Conservation (phyloP, 345 rosid species). For the Lepidium sativum region DNA sequence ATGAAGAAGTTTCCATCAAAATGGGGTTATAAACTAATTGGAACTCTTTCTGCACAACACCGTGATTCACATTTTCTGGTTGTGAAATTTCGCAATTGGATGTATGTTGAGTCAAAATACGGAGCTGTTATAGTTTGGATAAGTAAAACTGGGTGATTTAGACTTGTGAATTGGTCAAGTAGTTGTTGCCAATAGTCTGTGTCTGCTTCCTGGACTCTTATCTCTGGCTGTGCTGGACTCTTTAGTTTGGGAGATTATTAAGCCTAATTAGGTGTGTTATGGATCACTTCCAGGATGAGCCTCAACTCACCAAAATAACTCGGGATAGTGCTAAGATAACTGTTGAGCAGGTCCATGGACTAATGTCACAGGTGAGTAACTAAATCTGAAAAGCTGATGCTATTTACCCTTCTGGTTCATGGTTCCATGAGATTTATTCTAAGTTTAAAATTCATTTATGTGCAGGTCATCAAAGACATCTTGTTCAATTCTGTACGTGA, state of each 20-base stretch:
- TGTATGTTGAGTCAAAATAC: not conserved
- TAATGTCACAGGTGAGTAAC: conserved; percentile 88
- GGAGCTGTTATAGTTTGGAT: not conserved
- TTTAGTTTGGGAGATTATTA: not conserved
- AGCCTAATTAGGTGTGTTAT: not conserved
- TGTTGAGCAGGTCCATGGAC: conserved; percentile 94
- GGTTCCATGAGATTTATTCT: not conserved
- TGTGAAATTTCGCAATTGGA: not conserved
- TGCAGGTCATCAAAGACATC: conserved; percentile 88
- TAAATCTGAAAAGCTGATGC: not conserved
- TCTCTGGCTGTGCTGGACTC: not conserved
- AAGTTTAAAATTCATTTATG: not conserved
- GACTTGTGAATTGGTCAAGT: not conserved
- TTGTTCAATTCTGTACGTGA: conserved; percentile 82
- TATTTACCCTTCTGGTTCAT: not conserved
- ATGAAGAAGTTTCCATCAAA: not conserved
- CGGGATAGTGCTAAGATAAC: conserved; percentile 96
- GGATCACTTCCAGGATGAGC: conserved; percentile 66
- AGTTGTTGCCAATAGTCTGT: not conserved
- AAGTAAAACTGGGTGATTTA: not conserved
- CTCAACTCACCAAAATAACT: conserved; percentile 95
- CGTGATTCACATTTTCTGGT: not conserved
- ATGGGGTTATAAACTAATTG: not conserved
- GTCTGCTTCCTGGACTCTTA: not conserved
- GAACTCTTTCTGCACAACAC: not conserved